Evolutionary conservation across 2,329 filamentous ascomycete species (phyloP).

Genomic region (Fusarium albosuccineum): DNA sequence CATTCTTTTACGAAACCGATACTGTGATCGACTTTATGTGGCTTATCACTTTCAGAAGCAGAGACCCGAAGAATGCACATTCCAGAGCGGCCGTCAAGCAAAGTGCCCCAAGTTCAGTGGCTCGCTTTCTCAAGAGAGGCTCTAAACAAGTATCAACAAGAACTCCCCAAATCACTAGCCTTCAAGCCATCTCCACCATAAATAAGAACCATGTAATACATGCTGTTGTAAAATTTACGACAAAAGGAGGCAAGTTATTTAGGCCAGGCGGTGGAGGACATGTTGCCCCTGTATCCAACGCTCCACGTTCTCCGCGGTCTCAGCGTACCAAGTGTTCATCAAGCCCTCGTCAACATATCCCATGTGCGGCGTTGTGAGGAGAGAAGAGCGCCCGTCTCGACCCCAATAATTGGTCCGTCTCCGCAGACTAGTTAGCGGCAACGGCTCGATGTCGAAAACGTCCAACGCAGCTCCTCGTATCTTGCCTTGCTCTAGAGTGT

Average conservation of each 20-base stretch:
- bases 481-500: background rate
- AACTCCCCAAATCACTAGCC: no score
- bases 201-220: no score
- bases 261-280: background rate
- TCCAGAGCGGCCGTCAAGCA: no score
- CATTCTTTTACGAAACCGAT: no score
- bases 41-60: no score
- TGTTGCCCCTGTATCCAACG: conserved; percentile 7
- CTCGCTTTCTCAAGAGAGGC: no score
- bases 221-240: no score
- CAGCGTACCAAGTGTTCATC: conserved; percentile 12
- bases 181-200: no score
- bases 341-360: conserved; percentile 10
- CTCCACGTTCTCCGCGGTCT: conserved; percentile 15
- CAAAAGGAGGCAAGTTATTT: background rate
- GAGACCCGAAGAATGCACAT: no score
- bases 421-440: background rate
- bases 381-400: background rate
- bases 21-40: no score
- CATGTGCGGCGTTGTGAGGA: conserved; percentile 10
- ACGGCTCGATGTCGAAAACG: conserved; percentile 1
- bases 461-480: conserved; percentile 3
- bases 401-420: background rate
- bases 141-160: no score
- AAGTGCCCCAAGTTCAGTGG: no score